Conservation (phyloP, 176 grass and related monocot genomes). For the Poa annua region DNA sequence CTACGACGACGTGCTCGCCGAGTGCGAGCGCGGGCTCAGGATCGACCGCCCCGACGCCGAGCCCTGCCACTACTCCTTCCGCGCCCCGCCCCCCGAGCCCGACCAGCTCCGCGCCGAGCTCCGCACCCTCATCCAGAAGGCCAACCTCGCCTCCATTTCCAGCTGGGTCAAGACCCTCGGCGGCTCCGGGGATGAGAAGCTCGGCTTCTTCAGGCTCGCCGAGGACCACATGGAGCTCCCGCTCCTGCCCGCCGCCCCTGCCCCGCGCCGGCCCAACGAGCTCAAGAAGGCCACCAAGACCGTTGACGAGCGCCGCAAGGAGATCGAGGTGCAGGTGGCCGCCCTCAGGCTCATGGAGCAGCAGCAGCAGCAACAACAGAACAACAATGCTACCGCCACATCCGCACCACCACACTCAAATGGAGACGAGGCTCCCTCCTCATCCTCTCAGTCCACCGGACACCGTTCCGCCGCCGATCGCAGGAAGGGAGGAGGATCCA, state of each 20-base stretch:
- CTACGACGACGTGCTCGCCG: slow-evolving; percentile 67
- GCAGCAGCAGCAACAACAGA: slow-evolving; percentile 48
- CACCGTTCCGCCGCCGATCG: slow-evolving; percentile 56
- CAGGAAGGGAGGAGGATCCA: slow-evolving; percentile 58
- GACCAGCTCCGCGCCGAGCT: slow-evolving; percentile 77
- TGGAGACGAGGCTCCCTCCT: slow-evolving; percentile 65
- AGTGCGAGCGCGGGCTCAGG: slow-evolving; percentile 74
- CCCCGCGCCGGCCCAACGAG: slow-evolving; percentile 75
- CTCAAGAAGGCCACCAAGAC: slow-evolving; percentile 95
- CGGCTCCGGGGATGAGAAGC: slow-evolving; percentile 63
- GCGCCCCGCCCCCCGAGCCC: slow-evolving; percentile 47
- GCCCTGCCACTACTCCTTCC: slow-evolving; percentile 66
- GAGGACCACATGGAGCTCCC: slow-evolving; percentile 74
- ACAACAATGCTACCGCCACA: slow-evolving; percentile 8
- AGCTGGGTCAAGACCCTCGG: slow-evolving; percentile 87
- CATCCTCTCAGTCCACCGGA: slow-evolving; percentile 48
- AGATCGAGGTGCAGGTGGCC: slow-evolving; percentile 86
- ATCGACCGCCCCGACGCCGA: slow-evolving; percentile 66
- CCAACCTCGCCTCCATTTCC: slow-evolving; percentile 83
- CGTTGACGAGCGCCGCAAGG: slow-evolving; percentile 82
- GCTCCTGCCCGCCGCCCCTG: slow-evolving; percentile 48
- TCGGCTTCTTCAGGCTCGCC: slow-evolving; percentile 59
- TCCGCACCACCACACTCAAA: slow-evolving; percentile 2
- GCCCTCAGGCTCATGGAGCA: slow-evolving; percentile 74
- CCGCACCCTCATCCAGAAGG: slow-evolving; percentile 67